Base-by-base conservation (phyloP, 139 green algal genomes). In the Edaphochlamys debaryana region DNA sequence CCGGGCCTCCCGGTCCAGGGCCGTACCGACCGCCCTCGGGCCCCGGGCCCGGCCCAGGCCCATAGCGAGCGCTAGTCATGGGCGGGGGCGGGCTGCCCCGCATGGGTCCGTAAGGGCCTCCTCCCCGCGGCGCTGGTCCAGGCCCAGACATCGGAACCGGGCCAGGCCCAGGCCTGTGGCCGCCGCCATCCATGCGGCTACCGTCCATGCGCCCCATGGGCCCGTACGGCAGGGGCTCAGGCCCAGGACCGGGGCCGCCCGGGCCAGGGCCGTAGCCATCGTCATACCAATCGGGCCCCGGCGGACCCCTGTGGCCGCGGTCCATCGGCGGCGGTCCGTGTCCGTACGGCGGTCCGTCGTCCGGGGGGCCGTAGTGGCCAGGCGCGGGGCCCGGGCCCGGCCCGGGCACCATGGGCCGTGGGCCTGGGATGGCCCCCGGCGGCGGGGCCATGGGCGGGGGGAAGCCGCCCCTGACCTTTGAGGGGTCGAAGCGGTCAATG, bases 181-280 rank as follows among this genome's bases (percentile, higher is more conserved):
- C 11, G 27, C 17, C 58, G 58, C 58, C 58, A 11, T 66, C 58
- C 58, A 66, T 66, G 27, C 74, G 40, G 27, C 29, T 29, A 22
- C 56, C 75, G 37, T 81, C 75, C 75, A 81, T 81, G 75, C 75
- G 75, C 25, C 75, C 75, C 60, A 81, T 60, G 30, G 75, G 75
- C 41, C 75, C 75, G 41, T 37, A 71, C 17, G 40, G 36, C 3
- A 1, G 20, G 20, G 45, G 45, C 4, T 70, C 58, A 6, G 58
- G 56, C n/a, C n/a, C 60, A 32, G 56, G 56, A 2, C 56, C 56
- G 56, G 23, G 23, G 56, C 23, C 23, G 19, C 40, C 37, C 37
- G 73, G 73, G 32, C 52, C 52, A 27, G 50, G 66, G 29, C 66
- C 73, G 41, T 70, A 80, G 4, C 73, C 73, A 29, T 80, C 73